phyloP scores from a whole-genome alignment of 2,329 filamentous ascomycete genomes.

The Chaetomiaceae sp. region DNA sequence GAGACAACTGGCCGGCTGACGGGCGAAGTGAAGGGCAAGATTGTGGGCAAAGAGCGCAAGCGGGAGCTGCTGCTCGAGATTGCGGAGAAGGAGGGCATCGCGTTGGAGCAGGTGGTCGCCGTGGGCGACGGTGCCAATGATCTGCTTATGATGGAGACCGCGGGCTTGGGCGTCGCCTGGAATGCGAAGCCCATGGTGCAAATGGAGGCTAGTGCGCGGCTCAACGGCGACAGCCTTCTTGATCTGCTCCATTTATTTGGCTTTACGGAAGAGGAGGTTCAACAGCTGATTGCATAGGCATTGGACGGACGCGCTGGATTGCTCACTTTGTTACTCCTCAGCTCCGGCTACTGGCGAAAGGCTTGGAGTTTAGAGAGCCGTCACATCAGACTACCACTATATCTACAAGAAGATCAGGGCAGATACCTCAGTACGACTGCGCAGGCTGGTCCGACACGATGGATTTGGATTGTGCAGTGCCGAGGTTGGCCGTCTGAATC shows the following conservation, averaged over 20 bases:
- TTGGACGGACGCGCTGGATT: not conserved
- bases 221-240: constrained; percentile 65
- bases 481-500: no score
- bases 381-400: no score
- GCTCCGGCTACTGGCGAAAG: not conserved
- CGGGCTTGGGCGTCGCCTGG: constrained; percentile 74
- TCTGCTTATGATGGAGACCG: constrained; percentile 68
- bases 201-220: constrained; percentile 63
- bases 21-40: constrained; percentile 63
- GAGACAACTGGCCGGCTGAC: constrained; percentile 53
- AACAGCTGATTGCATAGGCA: constrained; percentile 36
- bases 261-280: constrained; percentile 59
- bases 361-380: not conserved
- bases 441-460: no score
- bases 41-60: constrained; percentile 73
- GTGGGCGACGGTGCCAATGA: constrained; percentile 82
- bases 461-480: no score
- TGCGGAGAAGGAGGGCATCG: constrained; percentile 59
- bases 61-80: constrained; percentile 65
- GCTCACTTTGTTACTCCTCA: not conserved
- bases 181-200: constrained; percentile 81
- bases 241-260: constrained; percentile 72
- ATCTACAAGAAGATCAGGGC: no score
- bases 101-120: constrained; percentile 61
- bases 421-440: no score